Evolutionary conservation across 1,139 yeast species (phyloP).

Genomic region (Suhomyces terraborum): DNA sequence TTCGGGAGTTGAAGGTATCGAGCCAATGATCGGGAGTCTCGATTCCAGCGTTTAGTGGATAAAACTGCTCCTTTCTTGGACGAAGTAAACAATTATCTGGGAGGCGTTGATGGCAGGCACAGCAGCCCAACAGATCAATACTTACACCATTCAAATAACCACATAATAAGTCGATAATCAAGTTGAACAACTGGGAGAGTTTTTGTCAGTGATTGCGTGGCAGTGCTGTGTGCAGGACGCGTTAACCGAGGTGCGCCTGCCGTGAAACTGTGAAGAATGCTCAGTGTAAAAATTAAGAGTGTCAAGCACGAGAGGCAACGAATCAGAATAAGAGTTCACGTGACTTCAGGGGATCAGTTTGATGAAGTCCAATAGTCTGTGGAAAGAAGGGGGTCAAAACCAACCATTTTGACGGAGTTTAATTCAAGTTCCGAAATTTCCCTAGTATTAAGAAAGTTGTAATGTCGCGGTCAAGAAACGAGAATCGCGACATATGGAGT

Average conservation of each 20-base stretch:
- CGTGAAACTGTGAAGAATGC: neutral
- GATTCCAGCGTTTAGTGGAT: too few species aligned
- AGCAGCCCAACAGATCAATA: constrained; percentile 14
- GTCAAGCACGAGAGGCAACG: neutral
- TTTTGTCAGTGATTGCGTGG: constrained; percentile 12
- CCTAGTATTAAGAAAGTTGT: too few species aligned
- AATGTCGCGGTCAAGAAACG: too few species aligned
- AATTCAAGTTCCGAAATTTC: too few species aligned
- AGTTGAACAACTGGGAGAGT: constrained; percentile 6
- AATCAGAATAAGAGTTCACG: too few species aligned
- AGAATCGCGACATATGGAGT: too few species aligned
- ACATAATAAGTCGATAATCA: constrained; percentile 23
- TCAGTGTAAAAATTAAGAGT: neutral
- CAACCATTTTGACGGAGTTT: too few species aligned
- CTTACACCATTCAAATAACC: constrained; percentile 51
- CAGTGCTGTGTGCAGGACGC: constrained; percentile 11
- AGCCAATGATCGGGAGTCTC: too few species aligned
- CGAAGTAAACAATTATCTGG: neutral
- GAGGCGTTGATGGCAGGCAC: constrained; percentile 1
- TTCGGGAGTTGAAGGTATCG: too few species aligned
- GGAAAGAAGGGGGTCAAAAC: too few species aligned
- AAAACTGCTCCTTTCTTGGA: constrained; percentile 2
- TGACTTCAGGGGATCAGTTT: too few species aligned
- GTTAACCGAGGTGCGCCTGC: constrained; percentile 1
- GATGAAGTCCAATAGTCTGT: too few species aligned